Evolutionary conservation across 2,329 filamentous ascomycete species (phyloP).

Genomic region (Sclerotinia minor): DNA sequence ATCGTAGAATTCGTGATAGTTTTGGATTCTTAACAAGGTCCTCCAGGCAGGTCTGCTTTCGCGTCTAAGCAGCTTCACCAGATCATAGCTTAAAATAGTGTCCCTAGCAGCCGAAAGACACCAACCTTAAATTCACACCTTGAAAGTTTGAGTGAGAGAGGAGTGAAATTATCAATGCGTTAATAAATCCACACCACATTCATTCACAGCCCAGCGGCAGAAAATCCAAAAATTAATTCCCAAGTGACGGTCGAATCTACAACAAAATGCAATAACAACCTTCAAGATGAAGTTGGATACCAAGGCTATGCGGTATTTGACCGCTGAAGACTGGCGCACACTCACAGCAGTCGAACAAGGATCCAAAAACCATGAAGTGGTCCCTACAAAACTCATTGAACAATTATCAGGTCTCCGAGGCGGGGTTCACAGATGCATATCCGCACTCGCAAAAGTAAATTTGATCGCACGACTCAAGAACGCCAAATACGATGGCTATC

Average conservation of each 20-base stretch:
- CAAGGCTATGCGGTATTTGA: slow-evolving; percentile 88
- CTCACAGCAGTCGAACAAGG: slow-evolving; percentile 90
- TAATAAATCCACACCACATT: background rate
- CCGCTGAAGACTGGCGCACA: slow-evolving; percentile 90
- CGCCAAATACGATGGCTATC: slow-evolving; percentile 95
- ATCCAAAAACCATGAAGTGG: slow-evolving; percentile 95
- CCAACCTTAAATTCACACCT: slow-evolving; percentile 22
- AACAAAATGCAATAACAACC: slow-evolving; percentile 7
- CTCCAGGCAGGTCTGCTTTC: slow-evolving; percentile 27
- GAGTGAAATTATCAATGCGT: background rate
- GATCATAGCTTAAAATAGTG: slow-evolving; percentile 25
- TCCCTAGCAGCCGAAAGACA: slow-evolving; percentile 19
- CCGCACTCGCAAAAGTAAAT: slow-evolving; percentile 84
- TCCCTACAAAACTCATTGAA: slow-evolving; percentile 85
- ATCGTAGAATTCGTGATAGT: slow-evolving; percentile 39
- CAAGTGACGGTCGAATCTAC: background rate
- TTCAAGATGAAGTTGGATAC: slow-evolving; percentile 87
- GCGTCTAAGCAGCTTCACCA: slow-evolving; percentile 27
- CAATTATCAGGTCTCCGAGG: slow-evolving; percentile 80
- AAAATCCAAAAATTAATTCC: slow-evolving; percentile 20
- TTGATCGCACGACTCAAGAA: slow-evolving; percentile 93
- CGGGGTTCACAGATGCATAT: slow-evolving; percentile 84
- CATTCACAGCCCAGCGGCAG: slow-evolving; percentile 17
- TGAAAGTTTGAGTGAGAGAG: too few relatives aligned
- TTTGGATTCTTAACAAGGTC: slow-evolving; percentile 32